Percentiles rank a stretch among this genome's conserved stretches.
phyloP scores from a whole-genome alignment of 2,329 filamentous ascomycete genomes.

The Orbilia ellipsospora region DNA sequence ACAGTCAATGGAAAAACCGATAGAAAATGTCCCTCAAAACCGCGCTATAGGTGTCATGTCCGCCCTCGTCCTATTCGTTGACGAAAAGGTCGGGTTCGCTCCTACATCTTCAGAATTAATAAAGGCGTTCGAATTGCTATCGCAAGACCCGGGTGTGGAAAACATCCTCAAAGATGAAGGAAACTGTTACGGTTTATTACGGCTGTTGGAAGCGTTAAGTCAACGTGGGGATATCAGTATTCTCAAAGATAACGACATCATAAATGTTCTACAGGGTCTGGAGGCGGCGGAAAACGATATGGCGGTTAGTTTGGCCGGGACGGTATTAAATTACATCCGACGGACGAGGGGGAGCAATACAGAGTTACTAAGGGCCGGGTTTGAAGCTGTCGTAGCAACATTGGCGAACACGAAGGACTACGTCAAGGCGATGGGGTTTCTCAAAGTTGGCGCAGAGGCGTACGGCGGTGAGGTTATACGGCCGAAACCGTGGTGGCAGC shows the following conservation, averaged over 20 bases:
- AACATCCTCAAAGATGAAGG: conserved; percentile 42
- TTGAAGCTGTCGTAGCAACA: conserved; percentile 46
- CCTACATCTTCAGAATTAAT: conserved; percentile 43
- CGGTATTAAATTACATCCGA: conserved; percentile 42
- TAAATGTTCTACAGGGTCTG: conserved; percentile 16
- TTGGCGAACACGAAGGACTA: conserved; percentile 46
- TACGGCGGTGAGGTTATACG: conserved; percentile 36
- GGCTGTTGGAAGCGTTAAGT: conserved; percentile 43
- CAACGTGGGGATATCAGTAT: conserved; percentile 28
- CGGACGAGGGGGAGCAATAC: conserved; percentile 13
- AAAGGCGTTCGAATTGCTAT: conserved; percentile 42
- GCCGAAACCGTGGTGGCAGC: conserved; percentile 45
- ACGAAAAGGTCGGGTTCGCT: conserved; percentile 36
- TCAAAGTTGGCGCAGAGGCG: conserved; percentile 42
- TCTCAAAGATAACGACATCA: conserved; percentile 18
- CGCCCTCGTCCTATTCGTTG: conserved; percentile 38
- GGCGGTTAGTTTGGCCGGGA: conserved; percentile 39
- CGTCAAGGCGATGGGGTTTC: conserved; percentile 42
- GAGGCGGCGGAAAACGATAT: conserved; percentile 24
- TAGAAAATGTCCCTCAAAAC: conserved; percentile 47
- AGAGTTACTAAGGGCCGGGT: conserved; percentile 28
- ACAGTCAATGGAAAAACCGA: conserved; percentile 26
- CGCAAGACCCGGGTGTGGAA: conserved; percentile 9
- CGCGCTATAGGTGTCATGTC: conserved; percentile 42
- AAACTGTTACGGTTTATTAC: conserved; percentile 45